Evolutionary conservation across 2,329 filamentous ascomycete species (phyloP), one percentile per base, ranked within the genome.

Genomic region (Chrysoporthe puriensis): DNA sequence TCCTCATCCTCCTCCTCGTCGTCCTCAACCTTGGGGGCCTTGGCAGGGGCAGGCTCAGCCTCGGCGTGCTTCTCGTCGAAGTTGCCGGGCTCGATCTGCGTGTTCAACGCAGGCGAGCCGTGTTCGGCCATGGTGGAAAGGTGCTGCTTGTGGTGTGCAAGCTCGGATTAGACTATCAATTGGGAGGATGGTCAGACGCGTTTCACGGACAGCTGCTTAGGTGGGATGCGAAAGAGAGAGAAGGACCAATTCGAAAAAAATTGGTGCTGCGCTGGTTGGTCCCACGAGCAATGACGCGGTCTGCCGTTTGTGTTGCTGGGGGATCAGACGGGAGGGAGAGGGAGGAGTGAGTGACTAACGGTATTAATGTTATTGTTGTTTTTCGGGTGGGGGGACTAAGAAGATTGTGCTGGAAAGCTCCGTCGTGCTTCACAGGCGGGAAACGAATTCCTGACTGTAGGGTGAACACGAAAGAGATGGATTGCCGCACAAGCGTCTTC

Each of bases 1-100:
- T 95, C 91, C 81, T 93, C 91, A 74, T 93, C 91, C 58, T 92
- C 91, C 32, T 94, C 90, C 61, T 92, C 90, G 6, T 90, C 89
- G 42, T 86, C 86, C 56, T 79, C 81, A 32, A 75, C 77, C 75
- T 81, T 82, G 69, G 76, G 74, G 74, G 80, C 79, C 64, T 67
- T 64, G 68, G 77, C 70, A 54, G 77, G 71, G 52, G 76, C 71
- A 74, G 80, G 79, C 61, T 63, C 59, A 67, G 77, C 71, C 50
- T 75, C 74, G 69, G 78, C 75, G 67, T 79, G 74, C 83, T 90
- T 90, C 83, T 91, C 88, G 78, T 89, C 84, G 78, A 90, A 90
- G 77, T 83, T 80, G 72, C 87, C 88, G 72, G 85, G 85, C 78
- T 89, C 87, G 74, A 90, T 89, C 77, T 85, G 85, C 76, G 88